Evolutionary conservation across 768 basidiomycete genomes (phyloP), one percentile per base, ranked within the genome.

Genomic region (Boletus eberwhitei): DNA sequence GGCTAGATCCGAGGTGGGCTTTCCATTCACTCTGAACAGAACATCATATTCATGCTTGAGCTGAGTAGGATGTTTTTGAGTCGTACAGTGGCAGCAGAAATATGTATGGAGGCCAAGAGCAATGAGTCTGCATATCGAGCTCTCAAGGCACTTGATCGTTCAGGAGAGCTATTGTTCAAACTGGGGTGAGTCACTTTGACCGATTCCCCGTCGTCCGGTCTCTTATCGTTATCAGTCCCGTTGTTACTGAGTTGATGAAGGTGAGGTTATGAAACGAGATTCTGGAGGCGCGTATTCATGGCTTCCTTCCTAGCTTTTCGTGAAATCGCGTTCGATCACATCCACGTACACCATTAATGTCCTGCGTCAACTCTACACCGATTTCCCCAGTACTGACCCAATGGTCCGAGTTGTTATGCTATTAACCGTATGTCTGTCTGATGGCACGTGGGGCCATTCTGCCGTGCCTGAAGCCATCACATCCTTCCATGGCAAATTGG

Each of bases 71-170:
- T 91, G 88, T 91, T 88, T 66, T 75, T 90, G 47, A 88, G 83
- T 62, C 83, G 88, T 43, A 90, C 88, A 13, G 87, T 91, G n/a
- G 88, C 88, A 1, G 87, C 84, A 2, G 89, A 91, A 65, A 80
- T 89, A 24, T 88, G 87, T 63, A 88, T 91, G 86, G 88, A 91
- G 68, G 82, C 85, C 17, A 86, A 84, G 70, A 68, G 75, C 16
- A 91, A 91, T 54, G 83, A 87, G 52, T 71, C 78, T 7, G 88
- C 82, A 17, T 91, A 89, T 67, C 70, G 70, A 38, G 88, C 87
- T 34, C 72, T 91, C 51, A 88, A 87, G 67, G 70, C 74, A 50
- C 74, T 91, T 36, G 82, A 88, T 70, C 82, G 82, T 54, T 75
- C 80, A 21, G 83, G 84, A 2, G 77, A 81, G 52, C 76, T 91